Percentiles rank a stretch among this genome's conserved stretches.
These are phyloP conservation scores for Prunus mongolica DNA, from an alignment of 306 rosid species.

Conservation along the genomic window DNA sequence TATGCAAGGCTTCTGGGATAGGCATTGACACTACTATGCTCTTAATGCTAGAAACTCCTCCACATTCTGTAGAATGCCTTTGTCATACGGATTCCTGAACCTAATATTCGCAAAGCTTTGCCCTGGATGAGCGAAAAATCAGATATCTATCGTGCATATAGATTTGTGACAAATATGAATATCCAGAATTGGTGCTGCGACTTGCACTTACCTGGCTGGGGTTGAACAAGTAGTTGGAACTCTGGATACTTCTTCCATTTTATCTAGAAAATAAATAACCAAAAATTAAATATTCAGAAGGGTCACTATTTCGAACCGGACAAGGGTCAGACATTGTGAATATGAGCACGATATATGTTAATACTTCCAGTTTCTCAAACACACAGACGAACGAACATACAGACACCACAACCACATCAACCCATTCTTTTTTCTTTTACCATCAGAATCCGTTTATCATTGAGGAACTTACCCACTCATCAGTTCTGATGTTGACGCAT, in stretches of 20 bases:
- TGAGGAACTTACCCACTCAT: slow-evolving; percentile 50
- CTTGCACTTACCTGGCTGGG: slow-evolving; percentile 30
- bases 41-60: slow-evolving; percentile 29
- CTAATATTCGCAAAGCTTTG: slow-evolving; percentile 10
- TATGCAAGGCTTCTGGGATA: not conserved
- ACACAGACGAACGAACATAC: not conserved
- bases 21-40: not conserved
- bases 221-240: slow-evolving; percentile 29
- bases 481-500: slow-evolving; percentile 44
- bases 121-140: slow-evolving; percentile 10
- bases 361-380: not conserved
- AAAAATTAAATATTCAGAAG: not conserved
- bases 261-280: slow-evolving; percentile 17
- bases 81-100: slow-evolving; percentile 45
- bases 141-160: not conserved
- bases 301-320: not conserved
- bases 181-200: not conserved
- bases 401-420: not conserved
- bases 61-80: slow-evolving; percentile 38
- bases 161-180: not conserved
- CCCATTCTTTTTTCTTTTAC: not conserved
- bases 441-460: not conserved
- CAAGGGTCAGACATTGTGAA: not conserved
- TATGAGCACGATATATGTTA: not conserved
- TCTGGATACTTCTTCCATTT: slow-evolving; percentile 52